Base-by-base conservation (phyloP, 176 grass and related monocot species). In the Calamus simplicifolius region DNA sequence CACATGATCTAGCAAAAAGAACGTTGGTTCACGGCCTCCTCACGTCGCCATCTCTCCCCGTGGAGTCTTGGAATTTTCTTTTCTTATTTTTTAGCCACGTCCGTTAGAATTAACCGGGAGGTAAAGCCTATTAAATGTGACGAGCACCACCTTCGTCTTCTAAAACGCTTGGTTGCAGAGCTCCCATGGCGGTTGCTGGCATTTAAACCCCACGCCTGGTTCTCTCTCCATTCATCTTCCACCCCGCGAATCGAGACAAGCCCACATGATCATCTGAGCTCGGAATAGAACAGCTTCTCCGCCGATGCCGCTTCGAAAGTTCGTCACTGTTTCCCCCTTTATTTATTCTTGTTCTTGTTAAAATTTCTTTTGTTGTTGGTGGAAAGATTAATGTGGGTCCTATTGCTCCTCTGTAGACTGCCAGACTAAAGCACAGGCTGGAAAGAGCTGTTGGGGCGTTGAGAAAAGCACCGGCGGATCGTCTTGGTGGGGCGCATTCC, bases 361-460 rank as follows among this genome's bases (percentile, higher is more conserved):
- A 43, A 35, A 43, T 12, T 43, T 43, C 8, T 12, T 43, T 43
- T 43, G 12, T 43, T 43, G 1, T 35, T 3, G 35, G 35, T 10
- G 7, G 35, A 43, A 43, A 43, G 35, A 13, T 43, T 43, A 43
- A 43, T 43, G 35, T 43, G 35, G 35, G 35, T 43, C 35, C 58
- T 18, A 3, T 19, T n/a, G 29, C 35, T 62, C 6, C 35, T 48
- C 30, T 48, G 17, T 18, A 48, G 19, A 5, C 16, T 51, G 62
- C 25, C 49, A 52, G 62, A 23, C 16, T 65, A 25, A 65, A 27
- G 18, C 19, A 27, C 62, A 65, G 62, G 48, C 62, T 65, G 62
- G 62, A 65, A 65, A 65, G 21, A 27, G 59, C 59, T 62, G 59
- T 62, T 62, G 13, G 31, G 18, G 35, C 35, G 59, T 21, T 8